Base-by-base conservation (phyloP, 306 rosid genomes). In the Rubus parviflorus region DNA sequence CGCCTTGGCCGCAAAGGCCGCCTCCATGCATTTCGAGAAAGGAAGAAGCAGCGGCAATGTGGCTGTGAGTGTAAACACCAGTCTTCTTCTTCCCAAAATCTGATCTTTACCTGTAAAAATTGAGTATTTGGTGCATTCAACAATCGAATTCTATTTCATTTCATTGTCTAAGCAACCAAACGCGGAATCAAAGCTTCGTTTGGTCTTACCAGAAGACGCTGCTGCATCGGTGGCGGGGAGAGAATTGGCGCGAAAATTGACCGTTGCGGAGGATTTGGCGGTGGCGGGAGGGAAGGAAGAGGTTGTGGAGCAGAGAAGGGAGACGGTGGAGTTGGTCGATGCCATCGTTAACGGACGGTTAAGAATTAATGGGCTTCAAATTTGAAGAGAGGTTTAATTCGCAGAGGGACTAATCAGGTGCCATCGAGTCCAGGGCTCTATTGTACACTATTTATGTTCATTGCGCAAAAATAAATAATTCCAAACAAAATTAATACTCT, bases 11-110 rank as follows among this genome's bases (percentile, higher is more conserved):
- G 30, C 83, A 42, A 71, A 77, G 30, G n/a, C n/a, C 35, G 69
- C 77, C 73, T 42, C 82, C 47, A 80, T 23, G 78, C 79, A 72
- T 38, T 85, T 85, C 77, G 25, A 74, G 62, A 74, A 75, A 9
- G 88, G 85, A 83, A 89, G 87, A 79, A 94, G 87, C 73, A 87
- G 84, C 4, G 95, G 95, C 70, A 88, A 75, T 72, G 90, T 81
- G 67, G 93, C 86, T 53, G 88, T 70, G 79, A 86, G 72, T 40
- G 91, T 63, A 82, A 85, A 58, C 22, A 90, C 62, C 10, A 90
- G 66, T 61, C 83, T 88, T 77, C 97, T 90, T 70, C 87, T 82
- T 49, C 77, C 75, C 78, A 81, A 74, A 22, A 57, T n/a, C 19
- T 37, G 35, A 72, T 19, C 69, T 75, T 41, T 64, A 72, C 43